Base-by-base conservation (phyloP, 441 rosid species). In the Arabidopsis hybrid region DNA sequence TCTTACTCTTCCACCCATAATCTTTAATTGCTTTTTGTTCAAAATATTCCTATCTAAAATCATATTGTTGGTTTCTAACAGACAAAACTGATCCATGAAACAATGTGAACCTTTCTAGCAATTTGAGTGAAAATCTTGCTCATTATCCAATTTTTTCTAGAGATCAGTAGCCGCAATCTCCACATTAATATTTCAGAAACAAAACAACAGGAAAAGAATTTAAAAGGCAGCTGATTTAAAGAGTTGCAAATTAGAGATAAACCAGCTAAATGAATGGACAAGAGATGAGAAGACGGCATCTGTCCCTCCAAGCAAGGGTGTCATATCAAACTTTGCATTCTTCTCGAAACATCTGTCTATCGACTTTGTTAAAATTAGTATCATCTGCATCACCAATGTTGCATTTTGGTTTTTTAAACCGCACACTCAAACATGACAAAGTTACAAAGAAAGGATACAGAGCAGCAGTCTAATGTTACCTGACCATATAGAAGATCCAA, bases 261-360 rank as follows among this genome's bases (percentile, higher is more conserved):
- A 94, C 97, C 98, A 94, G 80, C 87, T 84, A 70, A 94, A 90
- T 18, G 97, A 93, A 83, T 91, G 98, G 81, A 95, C 86, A 32
- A 95, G 96, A 69, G 99, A 93, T 43, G 98, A 93, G 88, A 95
- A 95, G 78, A 95, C 98, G 72, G 82, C 92, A 63, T 93, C 96
- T 6, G 99, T 95, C 86, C 99, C 99, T 73, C 97, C 95, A 53
- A 95, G 97, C 84, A 95, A 85, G 43, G 96, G 96, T 71, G 98
- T 87, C 98, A 93, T 91, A 79, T 95, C 99, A 73, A 93, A 95
- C 89, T 95, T 95, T 10, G 98, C 79, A 78, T 93, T 95, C 93
- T 89, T 95, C 86, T 87, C 96, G 26, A 95, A 95, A 81, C 99
- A 93, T 88, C 95, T 89, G 84, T 95, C 91, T 73, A 95, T 74